A percentile compares a stretch with the other conserved stretches of the same genome.
Evolutionary conservation across 768 basidiomycete genomes (phyloP).

Genomic region (Amanita inopinata): DNA sequence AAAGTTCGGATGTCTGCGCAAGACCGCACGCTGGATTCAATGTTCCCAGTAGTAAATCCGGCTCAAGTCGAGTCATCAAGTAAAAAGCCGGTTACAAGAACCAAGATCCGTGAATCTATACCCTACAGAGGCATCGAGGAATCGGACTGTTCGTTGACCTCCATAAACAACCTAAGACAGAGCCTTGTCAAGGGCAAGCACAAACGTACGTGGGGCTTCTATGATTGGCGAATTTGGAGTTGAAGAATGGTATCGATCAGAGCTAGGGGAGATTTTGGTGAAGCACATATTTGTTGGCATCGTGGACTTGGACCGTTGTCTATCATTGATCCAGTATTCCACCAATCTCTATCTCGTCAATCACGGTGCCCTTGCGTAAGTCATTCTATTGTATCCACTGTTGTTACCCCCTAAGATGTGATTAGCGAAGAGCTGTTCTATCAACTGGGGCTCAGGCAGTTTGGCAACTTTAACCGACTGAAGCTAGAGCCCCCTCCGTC

Average conservation of each 20-base stretch:
- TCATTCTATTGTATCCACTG: constrained; percentile 12
- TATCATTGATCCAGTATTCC: constrained; percentile 79
- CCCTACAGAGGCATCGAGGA: constrained; percentile 53
- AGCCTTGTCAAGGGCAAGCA: constrained; percentile 53
- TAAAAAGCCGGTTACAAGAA: background rate
- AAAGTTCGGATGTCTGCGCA: constrained; percentile 86
- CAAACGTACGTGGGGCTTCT: constrained; percentile 38
- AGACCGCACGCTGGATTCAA: constrained; percentile 90
- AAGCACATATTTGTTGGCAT: constrained; percentile 91
- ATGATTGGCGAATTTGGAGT: background rate
- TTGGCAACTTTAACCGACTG: constrained; percentile 69
- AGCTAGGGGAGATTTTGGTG: constrained; percentile 71
- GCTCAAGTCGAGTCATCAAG: constrained; percentile 20
- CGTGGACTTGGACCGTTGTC: constrained; percentile 61
- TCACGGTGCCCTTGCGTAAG: constrained; percentile 76
- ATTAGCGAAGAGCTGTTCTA: constrained; percentile 89
- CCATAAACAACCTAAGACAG: constrained; percentile 58
- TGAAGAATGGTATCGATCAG: constrained; percentile 28
- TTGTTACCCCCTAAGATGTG: background rate
- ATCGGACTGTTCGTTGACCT: constrained; percentile 69
- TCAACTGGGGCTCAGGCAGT: constrained; percentile 86
- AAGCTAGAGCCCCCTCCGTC: constrained; percentile 78
- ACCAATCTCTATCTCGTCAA: constrained; percentile 89
- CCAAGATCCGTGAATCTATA: too few species aligned
- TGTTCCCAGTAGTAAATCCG: constrained; percentile 69